These are phyloP conservation scores for Fereydounia khargensis DNA, from an alignment of 1,284 basidiomycete genomes.

Conservation along the genomic window DNA sequence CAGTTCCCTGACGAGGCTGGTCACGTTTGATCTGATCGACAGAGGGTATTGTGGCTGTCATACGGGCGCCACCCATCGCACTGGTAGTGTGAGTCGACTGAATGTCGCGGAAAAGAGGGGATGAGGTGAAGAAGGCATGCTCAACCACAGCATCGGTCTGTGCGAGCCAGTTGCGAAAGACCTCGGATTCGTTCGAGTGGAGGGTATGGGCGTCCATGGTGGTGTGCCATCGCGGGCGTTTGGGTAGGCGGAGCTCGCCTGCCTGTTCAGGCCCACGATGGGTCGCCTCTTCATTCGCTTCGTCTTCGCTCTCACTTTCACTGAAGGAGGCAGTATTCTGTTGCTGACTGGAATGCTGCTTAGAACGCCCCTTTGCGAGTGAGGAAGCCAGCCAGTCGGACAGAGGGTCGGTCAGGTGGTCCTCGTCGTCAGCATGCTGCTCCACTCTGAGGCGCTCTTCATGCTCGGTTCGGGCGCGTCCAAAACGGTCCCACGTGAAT, in stretches of 20 bases:
- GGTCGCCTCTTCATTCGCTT: slow-evolving; percentile 5
- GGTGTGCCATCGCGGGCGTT: slow-evolving; percentile 34
- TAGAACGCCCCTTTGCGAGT: not conserved
- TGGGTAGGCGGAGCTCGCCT: slow-evolving; percentile 31
- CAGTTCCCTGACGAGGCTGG: slow-evolving; percentile 59
- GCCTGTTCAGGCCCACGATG: slow-evolving; percentile 17
- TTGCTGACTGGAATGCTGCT: too few relatives aligned
- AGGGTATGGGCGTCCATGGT: slow-evolving; percentile 40
- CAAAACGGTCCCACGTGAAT: slow-evolving; percentile 31
- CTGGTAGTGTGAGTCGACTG: slow-evolving; percentile 6
- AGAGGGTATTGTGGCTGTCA: slow-evolving; percentile 19
- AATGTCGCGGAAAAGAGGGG: slow-evolving; percentile 19
- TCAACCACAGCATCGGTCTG: slow-evolving; percentile 36
- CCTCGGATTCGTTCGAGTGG: slow-evolving; percentile 35
- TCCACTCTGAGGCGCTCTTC: slow-evolving; percentile 6
- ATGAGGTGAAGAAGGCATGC: slow-evolving; percentile 31
- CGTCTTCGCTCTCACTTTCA: not conserved
- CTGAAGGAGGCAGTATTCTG: too few relatives aligned
- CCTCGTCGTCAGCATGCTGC: slow-evolving; percentile 5
- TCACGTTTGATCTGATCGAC: slow-evolving; percentile 15
- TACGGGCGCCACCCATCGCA: slow-evolving; percentile 18
- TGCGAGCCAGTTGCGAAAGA: slow-evolving; percentile 37
- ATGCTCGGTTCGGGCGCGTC: slow-evolving; percentile 20
- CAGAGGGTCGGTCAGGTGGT: slow-evolving; percentile 12
- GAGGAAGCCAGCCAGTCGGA: slow-evolving; percentile 11